phyloP scores from a whole-genome alignment of 352 stramenopile genomes.

The Globisporangium splendens region DNA sequence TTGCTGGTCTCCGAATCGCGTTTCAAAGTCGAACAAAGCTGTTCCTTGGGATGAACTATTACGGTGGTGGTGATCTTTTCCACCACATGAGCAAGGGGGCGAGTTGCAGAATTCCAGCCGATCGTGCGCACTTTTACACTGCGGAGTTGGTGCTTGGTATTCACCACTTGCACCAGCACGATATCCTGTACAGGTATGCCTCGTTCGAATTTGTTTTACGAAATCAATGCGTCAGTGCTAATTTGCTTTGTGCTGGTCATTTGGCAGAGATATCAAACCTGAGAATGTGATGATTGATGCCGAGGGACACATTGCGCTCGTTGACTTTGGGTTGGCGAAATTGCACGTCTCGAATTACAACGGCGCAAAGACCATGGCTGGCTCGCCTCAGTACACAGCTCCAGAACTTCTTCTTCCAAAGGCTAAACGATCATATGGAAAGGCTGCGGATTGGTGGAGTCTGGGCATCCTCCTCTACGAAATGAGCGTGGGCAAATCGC shows the following conservation, averaged over 20 bases:
- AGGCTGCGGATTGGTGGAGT: conserved; percentile 88
- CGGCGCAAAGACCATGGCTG: conserved; percentile 86
- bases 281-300: conserved; percentile 96
- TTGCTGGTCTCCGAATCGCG: conserved; percentile 78
- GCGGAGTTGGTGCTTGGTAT: conserved; percentile 92
- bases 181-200: conserved; percentile 91
- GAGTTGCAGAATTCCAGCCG: conserved; percentile 78
- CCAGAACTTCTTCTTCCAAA: conserved; percentile 82
- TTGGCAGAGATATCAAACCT: conserved; percentile 91
- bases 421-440: conserved; percentile 84
- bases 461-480: conserved; percentile 91
- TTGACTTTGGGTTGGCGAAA: conserved; percentile 95
- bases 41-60: conserved; percentile 88
- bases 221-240: not conserved
- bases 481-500: conserved; percentile 91
- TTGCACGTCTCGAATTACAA: conserved; percentile 89
- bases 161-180: conserved; percentile 90
- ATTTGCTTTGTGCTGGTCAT: not conserved
- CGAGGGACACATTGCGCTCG: conserved; percentile 93
- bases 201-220: not conserved
- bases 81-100: conserved; percentile 89
- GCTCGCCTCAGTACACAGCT: conserved; percentile 85
- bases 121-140: conserved; percentile 90
- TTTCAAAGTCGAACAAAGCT: conserved; percentile 87
- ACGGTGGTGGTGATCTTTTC: conserved; percentile 81